phyloP scores from a whole-genome alignment of 2,329 filamentous ascomycete species.

The Pyrenophora teres region DNA sequence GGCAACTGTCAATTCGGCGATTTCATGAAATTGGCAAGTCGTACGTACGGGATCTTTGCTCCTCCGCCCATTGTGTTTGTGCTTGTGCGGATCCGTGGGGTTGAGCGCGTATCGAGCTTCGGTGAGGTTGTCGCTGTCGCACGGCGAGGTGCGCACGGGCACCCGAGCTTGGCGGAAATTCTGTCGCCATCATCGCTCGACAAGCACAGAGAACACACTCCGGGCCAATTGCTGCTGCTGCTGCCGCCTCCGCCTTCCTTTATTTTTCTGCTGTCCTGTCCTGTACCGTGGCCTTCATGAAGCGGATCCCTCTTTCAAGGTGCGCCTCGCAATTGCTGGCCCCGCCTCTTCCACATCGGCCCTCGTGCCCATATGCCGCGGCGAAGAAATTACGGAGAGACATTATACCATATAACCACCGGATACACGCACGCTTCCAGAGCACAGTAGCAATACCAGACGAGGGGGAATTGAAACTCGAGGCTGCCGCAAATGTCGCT shows the following conservation, averaged over 20 bases:
- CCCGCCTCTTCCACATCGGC: constrained; percentile 50
- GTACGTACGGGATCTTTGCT: constrained; percentile 69
- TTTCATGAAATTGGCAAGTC: constrained; percentile 16
- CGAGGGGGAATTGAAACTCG: constrained; percentile 17
- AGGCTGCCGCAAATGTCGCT: constrained; percentile 15
- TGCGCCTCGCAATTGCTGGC: constrained; percentile 65
- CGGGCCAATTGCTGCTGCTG: constrained; percentile 27
- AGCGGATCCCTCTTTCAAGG: constrained; percentile 65
- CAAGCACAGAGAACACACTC: constrained; percentile 38
- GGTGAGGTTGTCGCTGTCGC: constrained; percentile 30
- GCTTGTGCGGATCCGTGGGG: constrained; percentile 42
- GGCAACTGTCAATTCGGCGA: constrained; percentile 23
- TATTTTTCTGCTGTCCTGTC: constrained; percentile 10
- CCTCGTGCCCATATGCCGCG: constrained; percentile 42
- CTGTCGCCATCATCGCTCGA: constrained; percentile 32
- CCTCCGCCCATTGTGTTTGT: constrained; percentile 68
- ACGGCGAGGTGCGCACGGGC: constrained; percentile 19
- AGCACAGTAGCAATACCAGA: constrained; percentile 23
- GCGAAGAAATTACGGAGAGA: constrained; percentile 26
- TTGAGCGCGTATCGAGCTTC: constrained; percentile 21
- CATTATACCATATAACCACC: constrained; percentile 37
- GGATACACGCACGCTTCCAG: constrained; percentile 34
- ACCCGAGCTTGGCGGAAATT: constrained; percentile 40
- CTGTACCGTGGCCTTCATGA: constrained; percentile 52
- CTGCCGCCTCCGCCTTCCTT: constrained; percentile 20